phyloP scores from a whole-genome alignment of 2,329 filamentous ascomycete species.

The Rhytidhysteron rufulum region DNA sequence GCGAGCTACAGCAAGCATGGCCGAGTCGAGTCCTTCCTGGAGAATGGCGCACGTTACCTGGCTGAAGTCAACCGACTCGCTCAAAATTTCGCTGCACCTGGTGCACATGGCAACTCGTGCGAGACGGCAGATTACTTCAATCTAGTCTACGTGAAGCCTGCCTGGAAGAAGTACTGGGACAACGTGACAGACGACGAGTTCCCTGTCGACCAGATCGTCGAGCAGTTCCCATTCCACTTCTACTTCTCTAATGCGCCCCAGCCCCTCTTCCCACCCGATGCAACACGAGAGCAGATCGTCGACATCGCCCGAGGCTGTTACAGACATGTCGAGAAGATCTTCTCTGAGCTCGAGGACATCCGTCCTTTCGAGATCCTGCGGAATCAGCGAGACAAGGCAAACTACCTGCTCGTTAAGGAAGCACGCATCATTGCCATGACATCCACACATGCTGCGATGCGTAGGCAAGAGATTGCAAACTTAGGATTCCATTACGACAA shows the following conservation, averaged over 20 bases:
- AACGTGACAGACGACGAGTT: slow-evolving; percentile 54
- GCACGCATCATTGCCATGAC: slow-evolving; percentile 99
- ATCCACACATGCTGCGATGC: slow-evolving; percentile 94
- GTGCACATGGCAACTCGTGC: slow-evolving; percentile 92
- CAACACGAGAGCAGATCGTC: slow-evolving; percentile 62
- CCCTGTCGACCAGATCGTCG: slow-evolving; percentile 59
- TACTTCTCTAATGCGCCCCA: slow-evolving; percentile 89
- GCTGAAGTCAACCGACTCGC: slow-evolving; percentile 83
- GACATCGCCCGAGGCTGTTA: slow-evolving; percentile 84
- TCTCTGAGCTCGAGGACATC: slow-evolving; percentile 87
- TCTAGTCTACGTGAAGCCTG: slow-evolving; percentile 81
- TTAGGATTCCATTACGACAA: slow-evolving; percentile 98
- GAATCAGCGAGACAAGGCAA: slow-evolving; percentile 85
- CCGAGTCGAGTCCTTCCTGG: slow-evolving; percentile 89
- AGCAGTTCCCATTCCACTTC: slow-evolving; percentile 78
- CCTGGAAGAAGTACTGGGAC: slow-evolving; percentile 82
- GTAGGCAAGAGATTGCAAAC: slow-evolving; percentile 80
- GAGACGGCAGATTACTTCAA: slow-evolving; percentile 98
- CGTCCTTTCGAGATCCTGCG: slow-evolving; percentile 92
- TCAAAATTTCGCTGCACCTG: slow-evolving; percentile 77
- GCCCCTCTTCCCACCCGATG: slow-evolving; percentile 69
- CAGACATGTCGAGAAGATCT: slow-evolving; percentile 83
- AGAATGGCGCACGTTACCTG: slow-evolving; percentile 75
- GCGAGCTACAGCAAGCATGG: slow-evolving; percentile 91
- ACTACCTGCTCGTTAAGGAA: slow-evolving; percentile 91